Base-by-base conservation (phyloP, 768 basidiomycete species). In the Mycena rebaudengoi region DNA sequence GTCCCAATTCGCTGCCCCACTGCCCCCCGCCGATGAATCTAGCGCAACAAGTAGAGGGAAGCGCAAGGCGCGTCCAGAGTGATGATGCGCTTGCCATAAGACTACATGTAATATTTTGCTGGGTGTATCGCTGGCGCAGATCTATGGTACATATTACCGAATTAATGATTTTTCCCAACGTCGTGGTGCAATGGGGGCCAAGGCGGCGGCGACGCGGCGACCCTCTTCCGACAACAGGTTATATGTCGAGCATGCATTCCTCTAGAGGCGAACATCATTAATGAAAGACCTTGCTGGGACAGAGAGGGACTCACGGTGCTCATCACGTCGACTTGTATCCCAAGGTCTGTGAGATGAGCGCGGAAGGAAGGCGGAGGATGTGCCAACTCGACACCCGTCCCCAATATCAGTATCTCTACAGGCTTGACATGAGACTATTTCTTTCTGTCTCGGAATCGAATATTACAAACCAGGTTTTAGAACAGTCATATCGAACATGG, bases 211-310 rank as follows among this genome's bases (percentile, higher is more conserved):
- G 13, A 98, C 94, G 25, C 91, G 89, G 53, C 97, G 83, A 7
- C 97, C 97, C 78, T 99, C 97, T 75, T 99, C 97, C 0, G 91
- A 78, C 45, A 99, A 83, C 23, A 99, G 75, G 75, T 99, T 98
- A 76, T 96, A 99, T 0, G 97, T 98, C 26, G 96, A 91, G 70
- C 94, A 96, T 83, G 41, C 87, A 74, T 69, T 90, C 85, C 28
- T 85, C 44, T 67, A 41, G 8, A 41, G 21, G 11, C n/a, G 18
- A 4, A 13, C 18, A 41, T 18, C 5, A 32, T 37, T n/a, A 33
- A 30, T 86, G 82, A 11, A 86, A 86, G 7, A 84, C 75, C 13
- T 7, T 21, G 20, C 16, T 23, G 40, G 10, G 11, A 6, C 33
- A 13, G 10, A 29, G 40, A 35, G 52, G 30, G 28, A 81, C 87